These are phyloP conservation scores for Erodium trifolium DNA, from an alignment of 441 rosid genomes.

Conservation along the genomic window DNA sequence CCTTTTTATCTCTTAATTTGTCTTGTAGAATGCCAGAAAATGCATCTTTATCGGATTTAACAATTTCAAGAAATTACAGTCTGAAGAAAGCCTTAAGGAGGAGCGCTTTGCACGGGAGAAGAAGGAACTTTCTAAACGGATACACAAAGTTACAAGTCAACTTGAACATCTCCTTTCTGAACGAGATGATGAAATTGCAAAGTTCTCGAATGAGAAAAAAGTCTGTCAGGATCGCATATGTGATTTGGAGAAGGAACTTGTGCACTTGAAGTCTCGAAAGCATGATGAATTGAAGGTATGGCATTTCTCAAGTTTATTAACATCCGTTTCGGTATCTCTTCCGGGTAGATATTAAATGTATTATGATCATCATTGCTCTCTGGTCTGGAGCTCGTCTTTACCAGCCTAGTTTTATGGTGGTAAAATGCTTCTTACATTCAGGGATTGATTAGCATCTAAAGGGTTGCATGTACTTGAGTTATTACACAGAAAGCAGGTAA, in stretches of 20 bases:
- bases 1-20: not conserved
- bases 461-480: not conserved
- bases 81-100: slow-evolving; percentile 5
- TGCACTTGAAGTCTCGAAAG: slow-evolving; percentile 9
- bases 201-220: slow-evolving; percentile 7
- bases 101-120: slow-evolving; percentile 5
- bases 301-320: not conserved
- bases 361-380: slow-evolving; percentile 1
- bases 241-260: slow-evolving; percentile 5
- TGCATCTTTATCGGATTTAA: not conserved
- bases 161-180: slow-evolving; percentile 4
- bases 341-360: too few relatives aligned
- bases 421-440: not conserved
- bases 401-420: not conserved
- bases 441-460: not conserved
- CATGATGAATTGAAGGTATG: slow-evolving; percentile 9
- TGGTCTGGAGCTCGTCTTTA: not conserved
- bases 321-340: not conserved
- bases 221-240: slow-evolving; percentile 7
- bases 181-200: slow-evolving; percentile 10
- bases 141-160: not conserved
- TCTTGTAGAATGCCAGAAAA: not conserved
- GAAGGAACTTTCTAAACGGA: slow-evolving; percentile 9
- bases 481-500: slow-evolving; percentile 9
- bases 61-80: slow-evolving; percentile 6